Evolutionary conservation across 108 stramenopile genomes (phyloP).

Genomic region (Nitzschia sp.): DNA sequence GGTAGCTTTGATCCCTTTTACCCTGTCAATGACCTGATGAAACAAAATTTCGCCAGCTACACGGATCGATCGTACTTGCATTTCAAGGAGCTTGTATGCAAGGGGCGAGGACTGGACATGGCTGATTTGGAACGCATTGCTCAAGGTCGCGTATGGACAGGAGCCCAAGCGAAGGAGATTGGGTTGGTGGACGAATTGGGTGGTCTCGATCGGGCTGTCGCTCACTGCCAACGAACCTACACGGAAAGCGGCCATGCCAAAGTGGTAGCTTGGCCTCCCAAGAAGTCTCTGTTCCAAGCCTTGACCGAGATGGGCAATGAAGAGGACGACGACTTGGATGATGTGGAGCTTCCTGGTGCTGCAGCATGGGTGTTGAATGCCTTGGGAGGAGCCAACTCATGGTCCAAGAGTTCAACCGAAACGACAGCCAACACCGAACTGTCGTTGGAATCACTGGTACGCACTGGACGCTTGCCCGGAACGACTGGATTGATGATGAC

Average conservation of each 20-base stretch:
- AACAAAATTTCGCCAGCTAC: constrained; percentile 46
- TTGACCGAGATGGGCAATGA: constrained; percentile 13
- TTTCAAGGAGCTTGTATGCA: constrained; percentile 65
- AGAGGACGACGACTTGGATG: constrained; percentile 19
- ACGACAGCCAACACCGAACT: too few relatives aligned
- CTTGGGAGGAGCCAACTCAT: too few relatives aligned
- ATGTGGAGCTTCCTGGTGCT: constrained; percentile 15
- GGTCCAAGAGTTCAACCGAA: too few relatives aligned
- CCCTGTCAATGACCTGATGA: constrained; percentile 58
- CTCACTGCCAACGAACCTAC: constrained; percentile 57
- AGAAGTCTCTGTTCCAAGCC: constrained; percentile 17
- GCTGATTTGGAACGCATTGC: constrained; percentile 61
- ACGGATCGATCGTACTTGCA: constrained; percentile 58
- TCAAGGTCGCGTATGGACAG: constrained; percentile 77
- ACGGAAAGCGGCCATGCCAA: constrained; percentile 47
- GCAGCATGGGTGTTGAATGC: constrained; percentile 2
- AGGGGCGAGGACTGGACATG: constrained; percentile 50
- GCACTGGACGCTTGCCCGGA: constrained; percentile 2
- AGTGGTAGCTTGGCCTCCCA: constrained; percentile 57
- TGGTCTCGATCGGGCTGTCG: constrained; percentile 65
- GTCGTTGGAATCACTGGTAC: neutral
- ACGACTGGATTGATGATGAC: constrained; percentile 42
- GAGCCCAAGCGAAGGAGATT: constrained; percentile 65
- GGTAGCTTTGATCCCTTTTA: constrained; percentile 48
- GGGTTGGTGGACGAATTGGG: constrained; percentile 74